Base-by-base conservation (phyloP, 2,329 filamentous ascomycete genomes). In the Colletotrichum sp. region DNA sequence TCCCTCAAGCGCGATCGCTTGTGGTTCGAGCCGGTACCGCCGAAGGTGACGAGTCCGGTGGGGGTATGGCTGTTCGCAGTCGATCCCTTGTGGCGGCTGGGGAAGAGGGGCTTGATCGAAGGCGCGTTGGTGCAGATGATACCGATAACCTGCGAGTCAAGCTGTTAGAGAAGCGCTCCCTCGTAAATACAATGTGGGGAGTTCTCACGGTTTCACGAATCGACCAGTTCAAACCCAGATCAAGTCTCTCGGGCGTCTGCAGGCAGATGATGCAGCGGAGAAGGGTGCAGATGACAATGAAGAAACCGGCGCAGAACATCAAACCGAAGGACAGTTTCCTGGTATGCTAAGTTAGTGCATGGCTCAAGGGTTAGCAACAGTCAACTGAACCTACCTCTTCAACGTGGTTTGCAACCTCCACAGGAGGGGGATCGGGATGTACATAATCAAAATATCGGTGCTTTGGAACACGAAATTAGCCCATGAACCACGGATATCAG, bases 271-370 rank as follows among this genome's bases (percentile, higher is more conserved):
- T 56, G 62, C 73, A 76, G 30, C 77, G 77, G 5, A 78, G 71
- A 4, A 78, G 21, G 21, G 76, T 76, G 66, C 73, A 76, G 15
- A 75, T 68, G 16, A 78, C 65, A 28, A 78, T 76, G 58, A 78
- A 78, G 66, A 78, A 68, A 56, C 77, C 77, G 16, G 77, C 76
- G 67, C 70, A 75, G 52, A 78, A 77, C 66, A 78, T 73, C n/a
- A 71, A 13, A 2, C 69, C 75, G 26, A 78, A 73, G 1, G 76
- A 73, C 13, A 78, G 18, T 48, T 78, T 78, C 21, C 72, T 75
- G 36, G 18, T 13, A 9, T 10, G 3, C 6, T 5, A 5, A 1
- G 61, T 71, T 13, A 75, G 61, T 21, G 7, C 5, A 12, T 10
- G 21, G 0, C 7, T 2, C 18, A 10, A 8, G 13, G 7, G 1